Conservation (phyloP, 2,329 filamentous ascomycete species). For the Microcyclospora tardicrescens region DNA sequence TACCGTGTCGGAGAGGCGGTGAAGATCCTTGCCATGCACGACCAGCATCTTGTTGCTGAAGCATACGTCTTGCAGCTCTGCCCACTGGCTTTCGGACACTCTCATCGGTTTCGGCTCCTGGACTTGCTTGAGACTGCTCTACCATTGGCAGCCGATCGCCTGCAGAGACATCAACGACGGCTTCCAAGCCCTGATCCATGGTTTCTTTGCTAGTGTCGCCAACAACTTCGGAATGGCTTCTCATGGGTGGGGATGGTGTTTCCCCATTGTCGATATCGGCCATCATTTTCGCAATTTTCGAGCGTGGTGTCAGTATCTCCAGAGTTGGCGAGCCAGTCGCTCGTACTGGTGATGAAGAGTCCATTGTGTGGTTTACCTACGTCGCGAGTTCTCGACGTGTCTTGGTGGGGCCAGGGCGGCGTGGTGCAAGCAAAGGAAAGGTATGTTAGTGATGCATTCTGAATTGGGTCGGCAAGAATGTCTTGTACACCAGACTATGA, state of each 20-base stretch:
- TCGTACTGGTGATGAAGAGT: neutral
- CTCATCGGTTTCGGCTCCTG: neutral
- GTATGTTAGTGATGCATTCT: too few species aligned
- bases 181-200: too few species aligned
- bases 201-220: neutral
- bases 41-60: slow-evolving; percentile 3
- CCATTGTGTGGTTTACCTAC: slow-evolving; percentile 1
- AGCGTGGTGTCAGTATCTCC: slow-evolving; percentile 10
- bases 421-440: too few species aligned
- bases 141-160: too few species aligned
- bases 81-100: slow-evolving; percentile 14
- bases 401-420: too few species aligned
- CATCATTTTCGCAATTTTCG: slow-evolving; percentile 15
- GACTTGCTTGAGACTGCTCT: too few species aligned
- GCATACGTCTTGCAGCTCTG: slow-evolving; percentile 18
- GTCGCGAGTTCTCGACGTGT: too few species aligned
- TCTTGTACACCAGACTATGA: too few species aligned
- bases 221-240: neutral
- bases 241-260: slow-evolving; percentile 10
- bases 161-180: too few species aligned
- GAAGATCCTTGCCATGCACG: neutral
- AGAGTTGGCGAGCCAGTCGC: slow-evolving; percentile 2
- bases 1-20: neutral
- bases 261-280: slow-evolving; percentile 14
- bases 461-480: too few species aligned